Base-by-base conservation (phyloP, 257 asterid genomes). In the Penstemon barbatus region DNA sequence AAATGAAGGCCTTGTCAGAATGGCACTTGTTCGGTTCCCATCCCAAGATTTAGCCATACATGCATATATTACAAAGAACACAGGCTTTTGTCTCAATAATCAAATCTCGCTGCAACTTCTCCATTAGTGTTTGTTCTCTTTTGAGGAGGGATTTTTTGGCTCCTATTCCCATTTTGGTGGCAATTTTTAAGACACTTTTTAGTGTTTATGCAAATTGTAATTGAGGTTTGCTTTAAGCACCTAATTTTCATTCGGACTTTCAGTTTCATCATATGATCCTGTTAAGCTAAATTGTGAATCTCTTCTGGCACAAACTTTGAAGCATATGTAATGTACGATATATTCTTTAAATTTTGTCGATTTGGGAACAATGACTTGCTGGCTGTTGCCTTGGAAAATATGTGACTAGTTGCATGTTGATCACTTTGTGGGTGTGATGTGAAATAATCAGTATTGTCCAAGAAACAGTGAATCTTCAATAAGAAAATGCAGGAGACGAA, bases 11-110 rank as follows among this genome's bases (percentile, higher is more conserved):
- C 65, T 68, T 7, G 12, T 73, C 9, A 82, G 83, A 77, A 74
- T 78, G 82, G 96, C 85, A 10, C 73, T 85, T 44, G 89, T 84
- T 77, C 77, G 70, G 9, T 93, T 93, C 78, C 85, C 95, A 4
- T 84, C 97, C 42, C 84, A 64, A 62, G 77, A 85, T n/a, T 70
- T 77, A 45, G 99, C 99, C 6, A 73, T 79, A 79, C 95, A 88
- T 61, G 92, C 97, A 4, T 85, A 60, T 68, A 75, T 85, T 36
- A 84, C 92, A 64, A 93, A 88, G 87, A 88, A 93, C 77, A 68
- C 82, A 78, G 89, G 88, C 66, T 87, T 81, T 63, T 80, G 88
- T 77, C 91, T 85, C 75, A 90, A 90, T 68, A 79, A 57, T 64
- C 93, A 88, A 78, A 68, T 93, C 76, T 61, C 68, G 6, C 78